phyloP scores from a whole-genome alignment of 2,329 filamentous ascomycete genomes.

The Hypoxylon sp. region DNA sequence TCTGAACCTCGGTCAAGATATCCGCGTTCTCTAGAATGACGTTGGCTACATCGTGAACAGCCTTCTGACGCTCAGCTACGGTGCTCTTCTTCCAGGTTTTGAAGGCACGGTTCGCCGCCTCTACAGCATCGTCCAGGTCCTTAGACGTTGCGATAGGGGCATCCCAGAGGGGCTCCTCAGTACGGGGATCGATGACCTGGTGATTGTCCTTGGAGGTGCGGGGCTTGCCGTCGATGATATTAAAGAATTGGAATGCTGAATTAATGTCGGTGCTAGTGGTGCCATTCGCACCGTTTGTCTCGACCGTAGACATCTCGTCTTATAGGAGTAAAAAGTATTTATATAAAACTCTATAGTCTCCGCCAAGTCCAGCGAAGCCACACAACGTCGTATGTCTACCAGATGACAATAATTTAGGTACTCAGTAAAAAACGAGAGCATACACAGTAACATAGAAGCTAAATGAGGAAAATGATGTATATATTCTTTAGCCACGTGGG shows the following conservation, averaged over 20 bases:
- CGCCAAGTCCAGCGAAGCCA: constrained; percentile 28
- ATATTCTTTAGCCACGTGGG: constrained; percentile 41
- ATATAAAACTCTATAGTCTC: constrained; percentile 16
- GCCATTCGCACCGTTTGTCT: constrained; percentile 37
- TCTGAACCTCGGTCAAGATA: constrained; percentile 62
- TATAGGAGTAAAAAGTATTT: constrained; percentile 16
- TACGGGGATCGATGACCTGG: constrained; percentile 62
- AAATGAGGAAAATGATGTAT: constrained; percentile 18
- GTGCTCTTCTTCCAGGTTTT: constrained; percentile 63
- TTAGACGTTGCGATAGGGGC: constrained; percentile 62
- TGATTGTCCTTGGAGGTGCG: constrained; percentile 55
- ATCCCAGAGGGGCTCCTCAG: constrained; percentile 61
- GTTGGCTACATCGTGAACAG: constrained; percentile 59
- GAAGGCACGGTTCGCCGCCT: constrained; percentile 63
- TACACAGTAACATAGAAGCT: constrained; percentile 6
- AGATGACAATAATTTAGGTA: constrained; percentile 9
- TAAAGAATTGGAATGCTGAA: constrained; percentile 57
- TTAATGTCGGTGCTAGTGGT: constrained; percentile 37
- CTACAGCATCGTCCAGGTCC: constrained; percentile 61
- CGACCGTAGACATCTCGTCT: constrained; percentile 35
- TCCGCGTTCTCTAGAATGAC: constrained; percentile 59
- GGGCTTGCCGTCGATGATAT: constrained; percentile 62
- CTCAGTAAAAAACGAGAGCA: constrained; percentile 21
- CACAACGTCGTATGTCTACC: constrained; percentile 18
- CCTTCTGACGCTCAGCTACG: constrained; percentile 60